These are phyloP conservation scores for Tricholoma flavovirens DNA, from an alignment of 768 basidiomycete species.

Conservation along the genomic window DNA sequence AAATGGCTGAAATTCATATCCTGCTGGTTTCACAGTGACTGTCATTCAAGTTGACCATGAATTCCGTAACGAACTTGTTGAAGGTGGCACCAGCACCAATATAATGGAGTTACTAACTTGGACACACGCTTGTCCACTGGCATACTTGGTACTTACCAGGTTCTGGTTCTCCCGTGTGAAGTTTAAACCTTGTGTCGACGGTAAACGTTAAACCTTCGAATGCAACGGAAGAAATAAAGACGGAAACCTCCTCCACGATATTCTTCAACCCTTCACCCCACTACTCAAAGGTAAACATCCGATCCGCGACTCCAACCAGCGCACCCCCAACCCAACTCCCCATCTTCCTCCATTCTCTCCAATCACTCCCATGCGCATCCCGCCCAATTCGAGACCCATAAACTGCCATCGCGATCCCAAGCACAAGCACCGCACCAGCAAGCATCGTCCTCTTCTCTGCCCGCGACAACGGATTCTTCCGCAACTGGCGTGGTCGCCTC, in stretches of 20 bases:
- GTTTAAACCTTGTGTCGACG: too few relatives aligned
- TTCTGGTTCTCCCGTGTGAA: too few relatives aligned
- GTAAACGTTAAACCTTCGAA: too few relatives aligned
- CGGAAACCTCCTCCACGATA: too few relatives aligned
- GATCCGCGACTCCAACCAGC: constrained; percentile 19
- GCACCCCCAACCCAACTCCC: constrained; percentile 26
- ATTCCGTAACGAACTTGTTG: too few relatives aligned
- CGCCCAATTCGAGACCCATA: constrained; percentile 36
- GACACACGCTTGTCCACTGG: too few relatives aligned
- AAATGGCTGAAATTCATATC: too few relatives aligned
- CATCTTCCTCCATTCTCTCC: constrained; percentile 16
- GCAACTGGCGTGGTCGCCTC: constrained; percentile 11
- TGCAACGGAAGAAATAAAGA: neutral
- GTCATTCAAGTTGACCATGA: too few relatives aligned
- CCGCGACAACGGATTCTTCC: constrained; percentile 18
- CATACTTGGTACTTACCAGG: too few relatives aligned
- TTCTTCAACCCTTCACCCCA: neutral
- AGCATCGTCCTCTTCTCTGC: constrained; percentile 42
- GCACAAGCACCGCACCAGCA: constrained; percentile 60
- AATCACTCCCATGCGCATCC: constrained; percentile 20
- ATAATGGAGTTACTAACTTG: too few relatives aligned
- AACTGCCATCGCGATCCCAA: constrained; percentile 66
- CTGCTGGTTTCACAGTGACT: too few relatives aligned
- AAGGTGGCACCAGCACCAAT: too few relatives aligned
- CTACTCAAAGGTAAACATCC: constrained; percentile 6